phyloP scores from a whole-genome alignment of 805 yeast species.

The Wickerhamomyces xylosicus region DNA sequence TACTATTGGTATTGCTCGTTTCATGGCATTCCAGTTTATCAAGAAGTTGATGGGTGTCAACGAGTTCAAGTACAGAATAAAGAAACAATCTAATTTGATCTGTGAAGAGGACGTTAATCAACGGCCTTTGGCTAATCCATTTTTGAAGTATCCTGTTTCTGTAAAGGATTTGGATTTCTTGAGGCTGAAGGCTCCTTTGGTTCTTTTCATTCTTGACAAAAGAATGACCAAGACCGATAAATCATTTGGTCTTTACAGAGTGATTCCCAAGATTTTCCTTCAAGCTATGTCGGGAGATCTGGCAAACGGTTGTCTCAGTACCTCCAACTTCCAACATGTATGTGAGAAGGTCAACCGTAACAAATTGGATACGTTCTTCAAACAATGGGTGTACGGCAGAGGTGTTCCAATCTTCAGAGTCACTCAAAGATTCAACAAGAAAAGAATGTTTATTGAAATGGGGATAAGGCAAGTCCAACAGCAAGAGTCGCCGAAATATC shows the following conservation, averaged over 20 bases:
- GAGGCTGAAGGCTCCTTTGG: conserved; percentile 74
- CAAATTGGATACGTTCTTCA: conserved; percentile 72
- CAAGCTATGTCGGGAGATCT: conserved; percentile 96
- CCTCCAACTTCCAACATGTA: conserved; percentile 82
- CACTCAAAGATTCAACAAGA: conserved; percentile 87
- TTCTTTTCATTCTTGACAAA: conserved; percentile 73
- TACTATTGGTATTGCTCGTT: conserved; percentile 73
- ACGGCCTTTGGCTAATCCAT: conserved; percentile 72
- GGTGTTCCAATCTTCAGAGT: conserved; percentile 87
- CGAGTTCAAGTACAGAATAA: conserved; percentile 66
- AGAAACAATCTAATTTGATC: conserved; percentile 51
- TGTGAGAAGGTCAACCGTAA: conserved; percentile 92
- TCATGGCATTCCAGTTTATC: conserved; percentile 68
- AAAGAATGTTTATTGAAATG: conserved; percentile 90
- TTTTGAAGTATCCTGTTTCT: conserved; percentile 51
- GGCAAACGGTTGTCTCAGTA: conserved; percentile 63
- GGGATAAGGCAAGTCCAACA: conserved; percentile 84
- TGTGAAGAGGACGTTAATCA: conserved; percentile 69
- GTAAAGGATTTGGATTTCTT: conserved; percentile 59
- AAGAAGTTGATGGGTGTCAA: conserved; percentile 71
- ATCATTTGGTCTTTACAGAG: conserved; percentile 85
- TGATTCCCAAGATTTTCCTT: conserved; percentile 78
- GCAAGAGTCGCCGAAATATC: conserved; percentile 34
- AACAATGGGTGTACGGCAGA: conserved; percentile 85
- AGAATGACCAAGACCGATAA: conserved; percentile 95